Base-by-base conservation (phyloP, 2,329 filamentous ascomycete genomes). In the Cordyceps cicadae region DNA sequence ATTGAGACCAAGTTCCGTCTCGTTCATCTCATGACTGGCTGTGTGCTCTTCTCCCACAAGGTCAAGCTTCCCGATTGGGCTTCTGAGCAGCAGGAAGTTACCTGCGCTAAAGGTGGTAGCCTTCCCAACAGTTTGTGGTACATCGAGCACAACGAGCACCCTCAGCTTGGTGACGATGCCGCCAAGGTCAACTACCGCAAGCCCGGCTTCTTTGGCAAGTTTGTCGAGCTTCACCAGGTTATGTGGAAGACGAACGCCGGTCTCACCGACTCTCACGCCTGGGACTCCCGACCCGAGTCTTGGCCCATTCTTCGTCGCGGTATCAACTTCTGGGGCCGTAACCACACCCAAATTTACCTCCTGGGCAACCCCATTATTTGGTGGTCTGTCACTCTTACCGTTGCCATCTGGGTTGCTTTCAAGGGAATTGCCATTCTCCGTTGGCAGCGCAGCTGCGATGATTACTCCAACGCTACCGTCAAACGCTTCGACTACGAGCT, bases 191-290 rank as follows among this genome's bases (percentile, higher is more conserved):
- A 97, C 77, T 99, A 99, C 77, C 86, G 85, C 69, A 87, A 92
- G 68, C 94, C 93, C 15, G 92, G 93, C 32, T 99, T 99, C 84
- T 87, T 99, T 64, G 91, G 90, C 70, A 99, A 99, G 75, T 99
- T 99, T 79, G 92, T 88, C 85, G 94, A 99, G 77, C 82, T 99
- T 50, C 92, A 99, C 72, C 87, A 89, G 75, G 94, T 99, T 65
- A 99, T 99, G 94, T 99, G 94, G 94, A 92, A 84, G 69, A 99
- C 94, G 41, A 99, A 99, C 71, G 94, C 94, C 37, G 94, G 94
- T 49, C 85, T 99, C 54, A 90, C 94, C 29, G 94, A 99, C 70
- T 96, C 92, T 19, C 94, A 99, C 71, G 91, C 92, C 57, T 99
- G 95, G 94, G 94, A 99, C 73, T 97, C 94, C 52, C 89, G 94